Evolutionary conservation across 2,329 filamentous ascomycete species (phyloP), one percentile per base, ranked within the genome.

Genomic region (Ilyonectria sp.): DNA sequence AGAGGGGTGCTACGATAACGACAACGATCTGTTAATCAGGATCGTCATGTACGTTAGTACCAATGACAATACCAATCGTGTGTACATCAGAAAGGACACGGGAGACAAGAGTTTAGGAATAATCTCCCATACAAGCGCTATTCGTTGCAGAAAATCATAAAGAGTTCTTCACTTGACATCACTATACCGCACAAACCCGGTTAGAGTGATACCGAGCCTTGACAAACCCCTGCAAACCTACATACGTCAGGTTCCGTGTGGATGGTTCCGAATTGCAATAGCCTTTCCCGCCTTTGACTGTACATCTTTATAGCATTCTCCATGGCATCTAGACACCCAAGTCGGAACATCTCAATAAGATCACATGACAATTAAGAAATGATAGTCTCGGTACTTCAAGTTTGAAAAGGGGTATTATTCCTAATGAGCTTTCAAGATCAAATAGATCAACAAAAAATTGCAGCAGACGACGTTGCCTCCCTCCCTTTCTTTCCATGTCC

Each of bases 351-450:
- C 26, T 26, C 26, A 26, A 26, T 26, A 26, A 26, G 26, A 6
- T 26, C 26, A 26, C 26, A 26, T 5, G 26, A 26, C 26, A 26
- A 26, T 26, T 26, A 29, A 17, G 10, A 11, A 29, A 31, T 17
- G 11, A 26, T 11, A 23, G 37, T 6, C 23, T 50, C n/a, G 23
- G 9, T 11, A 47, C 3, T 37, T 37, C 31, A 58, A 69, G 63
- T 58, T 74, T 70, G 71, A 73, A 66, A 70, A 65, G 73, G 69
- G 73, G 73, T 75, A 75, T 75, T 75, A 71, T 75, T 75, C 73
- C 70, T 75, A 73, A 71, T 74, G 72, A 73, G 71, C 63, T 75
- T 65, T 73, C 66, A 68, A 65, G 71, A 72, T 71, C 70, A 63
- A 67, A 70, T 65, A 68, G 69, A 65, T 54, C 67, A 69, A 73